phyloP scores from a whole-genome alignment of 1,284 basidiomycete species.

The Bondarzewia mesenterica region DNA sequence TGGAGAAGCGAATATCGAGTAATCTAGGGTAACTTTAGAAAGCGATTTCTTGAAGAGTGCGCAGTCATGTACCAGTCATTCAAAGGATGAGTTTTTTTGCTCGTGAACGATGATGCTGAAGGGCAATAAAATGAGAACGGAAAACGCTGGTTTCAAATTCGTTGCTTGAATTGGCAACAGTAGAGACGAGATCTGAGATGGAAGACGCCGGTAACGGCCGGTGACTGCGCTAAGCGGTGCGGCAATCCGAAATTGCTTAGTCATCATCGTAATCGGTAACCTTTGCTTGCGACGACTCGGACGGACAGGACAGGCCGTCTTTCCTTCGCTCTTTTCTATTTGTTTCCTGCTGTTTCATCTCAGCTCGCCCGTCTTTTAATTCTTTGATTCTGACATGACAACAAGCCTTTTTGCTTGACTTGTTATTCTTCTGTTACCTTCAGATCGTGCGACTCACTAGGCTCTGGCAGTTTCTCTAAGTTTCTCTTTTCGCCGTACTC shows the following conservation, averaged over 20 bases:
- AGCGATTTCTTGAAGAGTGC: no score
- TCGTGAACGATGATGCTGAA: no score
- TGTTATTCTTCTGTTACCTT: no score
- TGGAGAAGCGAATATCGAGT: slow-evolving; percentile 56
- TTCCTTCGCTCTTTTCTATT: background rate
- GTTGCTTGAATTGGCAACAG: no score
- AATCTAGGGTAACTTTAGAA: slow-evolving; percentile 32
- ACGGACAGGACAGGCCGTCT: background rate
- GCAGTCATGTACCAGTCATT: background rate
- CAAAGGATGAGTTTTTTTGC: no score
- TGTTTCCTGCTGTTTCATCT: background rate
- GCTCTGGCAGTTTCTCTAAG: background rate
- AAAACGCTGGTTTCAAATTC: no score
- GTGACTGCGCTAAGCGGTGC: background rate
- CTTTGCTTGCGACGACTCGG: no score
- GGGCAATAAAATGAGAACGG: no score
- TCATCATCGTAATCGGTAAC: no score
- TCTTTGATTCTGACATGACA: background rate
- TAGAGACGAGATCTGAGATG: no score
- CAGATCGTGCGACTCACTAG: no score
- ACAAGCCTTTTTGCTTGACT: background rate
- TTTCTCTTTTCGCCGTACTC: background rate
- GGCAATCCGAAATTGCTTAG: background rate
- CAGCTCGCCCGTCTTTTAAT: background rate
- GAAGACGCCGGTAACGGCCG: no score